phyloP scores from a whole-genome alignment of 2,329 filamentous ascomycete species.

The Pseudonectria buxi region DNA sequence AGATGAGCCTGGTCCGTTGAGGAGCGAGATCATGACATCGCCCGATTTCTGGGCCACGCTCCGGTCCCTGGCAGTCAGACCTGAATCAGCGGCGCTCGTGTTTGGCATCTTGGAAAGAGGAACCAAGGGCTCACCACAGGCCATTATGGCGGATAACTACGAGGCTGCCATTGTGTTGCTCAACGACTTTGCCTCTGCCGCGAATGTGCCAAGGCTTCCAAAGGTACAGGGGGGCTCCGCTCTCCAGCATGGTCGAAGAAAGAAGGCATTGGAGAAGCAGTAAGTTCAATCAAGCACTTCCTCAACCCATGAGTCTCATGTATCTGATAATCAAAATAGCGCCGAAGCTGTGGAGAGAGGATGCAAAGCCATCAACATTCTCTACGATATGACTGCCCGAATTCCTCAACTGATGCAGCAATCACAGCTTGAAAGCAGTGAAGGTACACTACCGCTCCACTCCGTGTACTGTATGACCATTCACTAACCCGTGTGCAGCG shows the following conservation, averaged over 20 bases:
- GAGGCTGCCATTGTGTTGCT: slow-evolving; percentile 77
- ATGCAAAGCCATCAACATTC: slow-evolving; percentile 70
- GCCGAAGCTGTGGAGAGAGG: slow-evolving; percentile 63
- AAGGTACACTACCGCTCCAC: slow-evolving; percentile 50
- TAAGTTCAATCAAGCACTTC: slow-evolving; percentile 13
- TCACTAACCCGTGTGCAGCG: slow-evolving; percentile 42
- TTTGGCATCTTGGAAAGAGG: slow-evolving; percentile 83
- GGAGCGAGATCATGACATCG: slow-evolving; percentile 90
- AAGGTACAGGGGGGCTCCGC: slow-evolving; percentile 61
- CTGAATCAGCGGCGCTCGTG: slow-evolving; percentile 67
- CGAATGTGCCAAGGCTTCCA: slow-evolving; percentile 61
- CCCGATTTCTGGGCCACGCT: slow-evolving; percentile 96
- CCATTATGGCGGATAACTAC: slow-evolving; percentile 93
- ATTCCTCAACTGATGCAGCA: slow-evolving; percentile 85
- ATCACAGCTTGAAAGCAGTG: slow-evolving; percentile 80
- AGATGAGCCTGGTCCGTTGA: slow-evolving; percentile 66
- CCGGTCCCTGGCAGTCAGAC: slow-evolving; percentile 61
- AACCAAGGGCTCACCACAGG: slow-evolving; percentile 64
- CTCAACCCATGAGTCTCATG: background rate
- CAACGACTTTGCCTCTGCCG: slow-evolving; percentile 83
- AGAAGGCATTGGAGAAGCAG: slow-evolving; percentile 20
- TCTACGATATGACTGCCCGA: slow-evolving; percentile 73
- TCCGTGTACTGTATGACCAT: background rate
- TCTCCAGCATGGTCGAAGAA: slow-evolving; percentile 26
- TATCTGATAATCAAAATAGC: slow-evolving; percentile 16